Base-by-base conservation (phyloP, 1,139 yeast genomes). In the Zygotorulaspora mrakii region DNA sequence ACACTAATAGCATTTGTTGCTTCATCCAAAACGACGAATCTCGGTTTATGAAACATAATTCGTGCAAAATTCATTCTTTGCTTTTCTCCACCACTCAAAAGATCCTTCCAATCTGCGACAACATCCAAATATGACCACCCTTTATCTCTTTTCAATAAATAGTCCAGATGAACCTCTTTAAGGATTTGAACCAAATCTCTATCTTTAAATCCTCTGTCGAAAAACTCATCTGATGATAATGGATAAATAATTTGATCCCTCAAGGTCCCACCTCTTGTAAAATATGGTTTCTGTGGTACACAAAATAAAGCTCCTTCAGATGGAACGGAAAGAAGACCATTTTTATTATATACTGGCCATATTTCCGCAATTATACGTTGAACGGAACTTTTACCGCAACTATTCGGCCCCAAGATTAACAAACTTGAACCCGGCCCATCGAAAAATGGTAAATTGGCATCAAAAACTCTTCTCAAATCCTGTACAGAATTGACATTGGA, bases 11-110 rank as follows among this genome's bases (percentile, higher is more conserved):
- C 96, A 58, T 88, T 85, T 8, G 96, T 89, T 23, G 95, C 86
- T 64, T 89, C 96, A 64, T 89, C 97, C 49, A 89, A 73, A 5
- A 89, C 78, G 2, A 89, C 91, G 63, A 85, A 84, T 59, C 75
- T 74, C 31, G 96, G 96, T 40, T 74, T 73, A 62, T 84, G 85
- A 67, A 83, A 87, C 52, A 89, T 69, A 5, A 89, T 76, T 53
- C 96, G 72, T 0, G 96, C 96, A 69, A 89, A 84, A 65, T 88
- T 81, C 60, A 88, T 75, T 56, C 96, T 77, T 68, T 89, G 97
- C 66, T 87, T 83, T 61, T 89, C 97, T 40, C 97, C 97, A 12
- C 97, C 97, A 63, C 94, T 82, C 52, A 89, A 74, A 12, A 89
- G 86, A 59, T 84, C 95, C 57, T 82, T 82, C 97, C 97, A 89